These are phyloP conservation scores for Exophiala aquamarina DNA, from an alignment of 2,329 filamentous ascomycete genomes.

Conservation along the genomic window DNA sequence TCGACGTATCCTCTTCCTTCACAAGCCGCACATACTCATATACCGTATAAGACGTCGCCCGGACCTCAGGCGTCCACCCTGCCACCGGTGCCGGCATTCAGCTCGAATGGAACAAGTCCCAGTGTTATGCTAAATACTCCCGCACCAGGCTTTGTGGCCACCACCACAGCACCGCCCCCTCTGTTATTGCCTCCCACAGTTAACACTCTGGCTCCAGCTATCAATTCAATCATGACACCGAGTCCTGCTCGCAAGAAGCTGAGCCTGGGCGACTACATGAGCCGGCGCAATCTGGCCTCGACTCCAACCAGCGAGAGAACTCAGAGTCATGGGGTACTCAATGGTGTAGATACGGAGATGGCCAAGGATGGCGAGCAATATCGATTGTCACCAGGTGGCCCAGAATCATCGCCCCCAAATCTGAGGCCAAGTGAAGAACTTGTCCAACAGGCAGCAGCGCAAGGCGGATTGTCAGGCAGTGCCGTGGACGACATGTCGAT, in stretches of 20 bases:
- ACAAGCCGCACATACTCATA: conserved; percentile 28
- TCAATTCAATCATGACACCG: conserved; percentile 38
- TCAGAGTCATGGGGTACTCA: conserved; percentile 29
- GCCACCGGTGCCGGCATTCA: conserved; percentile 28
- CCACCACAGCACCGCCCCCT: conserved; percentile 34
- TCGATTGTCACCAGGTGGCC: conserved; percentile 6
- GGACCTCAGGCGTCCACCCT: conserved; percentile 38
- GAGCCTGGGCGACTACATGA: conserved; percentile 50
- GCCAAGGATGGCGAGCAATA: conserved; percentile 8
- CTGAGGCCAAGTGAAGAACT: conserved; percentile 1
- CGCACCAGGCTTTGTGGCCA: conserved; percentile 30
- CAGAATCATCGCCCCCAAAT: background rate
- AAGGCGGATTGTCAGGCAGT: background rate
- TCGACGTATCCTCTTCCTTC: conserved; percentile 26
- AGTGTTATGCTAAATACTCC: conserved; percentile 28
- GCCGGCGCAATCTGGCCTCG: conserved; percentile 37
- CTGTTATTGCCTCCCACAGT: conserved; percentile 32
- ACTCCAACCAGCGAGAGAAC: conserved; percentile 43
- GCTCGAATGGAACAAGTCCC: conserved; percentile 30
- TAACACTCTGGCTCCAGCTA: conserved; percentile 28
- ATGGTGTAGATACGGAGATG: conserved; percentile 3
- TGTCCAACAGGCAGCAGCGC: conserved; percentile 6
- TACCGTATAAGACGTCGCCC: conserved; percentile 30
- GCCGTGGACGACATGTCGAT: conserved; percentile 13
- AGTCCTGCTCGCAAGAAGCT: conserved; percentile 53